A percentile compares a stretch with the other conserved stretches of the same genome.
phyloP scores from a whole-genome alignment of 768 basidiomycete genomes.

The Hemileccinum impolitum region DNA sequence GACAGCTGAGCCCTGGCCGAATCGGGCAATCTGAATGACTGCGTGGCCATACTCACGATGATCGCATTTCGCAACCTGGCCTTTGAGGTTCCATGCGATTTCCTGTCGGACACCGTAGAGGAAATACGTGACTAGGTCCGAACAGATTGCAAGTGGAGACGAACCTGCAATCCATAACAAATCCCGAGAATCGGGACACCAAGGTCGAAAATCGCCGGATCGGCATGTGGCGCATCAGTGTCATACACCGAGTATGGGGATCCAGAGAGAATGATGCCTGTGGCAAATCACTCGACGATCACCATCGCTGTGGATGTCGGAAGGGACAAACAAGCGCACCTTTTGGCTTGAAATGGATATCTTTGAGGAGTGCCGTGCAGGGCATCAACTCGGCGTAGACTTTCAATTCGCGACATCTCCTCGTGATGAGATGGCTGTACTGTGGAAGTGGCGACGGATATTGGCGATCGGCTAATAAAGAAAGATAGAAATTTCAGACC shows the following conservation, averaged over 20 bases:
- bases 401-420: conserved; percentile 95
- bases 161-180: conserved; percentile 93
- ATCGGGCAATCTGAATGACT: conserved; percentile 66
- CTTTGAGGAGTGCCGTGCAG: conserved; percentile 86
- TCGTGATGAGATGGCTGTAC: conserved; percentile 97
- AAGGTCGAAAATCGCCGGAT: conserved; percentile 83
- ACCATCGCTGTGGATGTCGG: background rate
- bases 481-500: conserved; percentile 43
- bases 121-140: background rate
- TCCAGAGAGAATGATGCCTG: conserved; percentile 94
- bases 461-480: conserved; percentile 9
- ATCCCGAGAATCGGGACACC: conserved; percentile 94
- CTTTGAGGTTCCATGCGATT: conserved; percentile 85
- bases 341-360: conserved; percentile 91
- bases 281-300: background rate
- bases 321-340: conserved; percentile 44
- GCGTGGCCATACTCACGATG: conserved; percentile 97
- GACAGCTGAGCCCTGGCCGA: conserved; percentile 50
- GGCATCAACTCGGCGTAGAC: conserved; percentile 98
- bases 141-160: conserved; percentile 9
- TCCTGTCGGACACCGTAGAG: conserved; percentile 50
- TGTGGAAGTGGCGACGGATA: conserved; percentile 28
- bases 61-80: conserved; percentile 79
- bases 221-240: conserved; percentile 86
- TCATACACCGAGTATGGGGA: conserved; percentile 99